Evolutionary conservation across 2,329 filamentous ascomycete species (phyloP), one percentile per base, ranked within the genome.

Genomic region (Penicillium sp.): DNA sequence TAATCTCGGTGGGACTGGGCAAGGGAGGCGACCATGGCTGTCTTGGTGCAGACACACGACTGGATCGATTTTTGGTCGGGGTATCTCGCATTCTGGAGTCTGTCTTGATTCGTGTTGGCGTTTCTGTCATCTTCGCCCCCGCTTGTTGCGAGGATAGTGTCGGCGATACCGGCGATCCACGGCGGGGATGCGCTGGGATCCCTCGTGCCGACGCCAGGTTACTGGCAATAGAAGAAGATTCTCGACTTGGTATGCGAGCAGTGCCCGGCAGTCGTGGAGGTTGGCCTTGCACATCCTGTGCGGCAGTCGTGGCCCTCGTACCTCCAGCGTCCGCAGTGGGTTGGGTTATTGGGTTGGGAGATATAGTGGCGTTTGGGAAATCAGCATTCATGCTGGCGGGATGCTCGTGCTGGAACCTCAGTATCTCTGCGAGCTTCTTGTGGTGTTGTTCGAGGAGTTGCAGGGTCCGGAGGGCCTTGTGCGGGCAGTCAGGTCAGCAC

Each of bases 361-460:
- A 34, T 5, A 37, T 17, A 19, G 43, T 36, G 8, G 32, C 15
- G 3, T 31, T 36, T 14, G 52, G 27, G 5, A 41, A n/a, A 23
- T 55, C 56, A 1, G 45, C 13, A 19, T 40, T 37, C 11, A 48
- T 43, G 14, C 42, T 45, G 43, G 59, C 58, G 26, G 78, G 72
- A 41, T 75, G 70, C 37, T 77, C 76, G 62, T 74, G 69, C 25
- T 86, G 83, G 29, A 84, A 78, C 58, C 84, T 84, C 49, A 97
- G 79, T 28, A 96, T 80, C 49, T 85, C 81, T 11, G 90, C 88
- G 9, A 97, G 81, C 47, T 81, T 83, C 51, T 82, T 80, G 63
- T 98, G 93, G 63, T 98, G 88, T 48, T 86, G 78, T 65, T 96
- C 88, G 42, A 98, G 81, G 2, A 97, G 78, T 51, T 79, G 80